Percentiles rank a stretch among this genome's conserved stretches.
phyloP scores from a whole-genome alignment of 179 eudicot genomes.

The Vitellaria paradoxa region DNA sequence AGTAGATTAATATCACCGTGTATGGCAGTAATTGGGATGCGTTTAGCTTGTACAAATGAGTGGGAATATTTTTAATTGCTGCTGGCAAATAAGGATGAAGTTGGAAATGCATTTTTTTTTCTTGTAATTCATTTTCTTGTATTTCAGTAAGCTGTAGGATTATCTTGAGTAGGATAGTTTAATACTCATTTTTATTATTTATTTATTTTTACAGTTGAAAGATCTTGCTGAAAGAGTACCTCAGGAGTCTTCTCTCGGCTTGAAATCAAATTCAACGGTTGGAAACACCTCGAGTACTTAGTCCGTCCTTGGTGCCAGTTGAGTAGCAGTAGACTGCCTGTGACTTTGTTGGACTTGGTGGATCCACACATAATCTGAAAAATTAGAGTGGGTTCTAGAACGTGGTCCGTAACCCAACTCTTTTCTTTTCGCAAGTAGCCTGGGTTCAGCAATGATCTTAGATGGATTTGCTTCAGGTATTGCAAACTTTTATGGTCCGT shows the following conservation, averaged over 20 bases:
- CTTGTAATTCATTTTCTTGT: background rate
- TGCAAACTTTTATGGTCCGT: background rate
- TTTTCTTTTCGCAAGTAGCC: constrained; percentile 3
- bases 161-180: too few relatives aligned
- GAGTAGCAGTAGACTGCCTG: background rate
- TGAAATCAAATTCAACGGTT: constrained; percentile 13
- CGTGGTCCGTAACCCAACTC: background rate
- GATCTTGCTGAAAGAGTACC: constrained; percentile 22
- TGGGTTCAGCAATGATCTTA: background rate
- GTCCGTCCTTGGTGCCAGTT: constrained; percentile 12
- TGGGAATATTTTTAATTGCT: background rate
- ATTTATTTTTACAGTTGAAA: constrained; percentile 20
- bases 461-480: constrained; percentile 17
- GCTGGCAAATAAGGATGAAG: constrained; percentile 4
- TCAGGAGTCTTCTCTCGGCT: constrained; percentile 15
- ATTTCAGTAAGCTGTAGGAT: background rate
- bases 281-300: constrained; percentile 11
- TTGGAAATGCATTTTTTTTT: background rate
- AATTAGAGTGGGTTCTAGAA: background rate
- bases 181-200: background rate
- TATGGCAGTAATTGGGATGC: background rate
- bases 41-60: background rate
- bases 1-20: background rate
- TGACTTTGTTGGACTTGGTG: background rate
- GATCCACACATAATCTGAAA: constrained; percentile 9